Evolutionary conservation across 2,329 filamentous ascomycete species (phyloP).

Genomic region (Trichoderma gracile): DNA sequence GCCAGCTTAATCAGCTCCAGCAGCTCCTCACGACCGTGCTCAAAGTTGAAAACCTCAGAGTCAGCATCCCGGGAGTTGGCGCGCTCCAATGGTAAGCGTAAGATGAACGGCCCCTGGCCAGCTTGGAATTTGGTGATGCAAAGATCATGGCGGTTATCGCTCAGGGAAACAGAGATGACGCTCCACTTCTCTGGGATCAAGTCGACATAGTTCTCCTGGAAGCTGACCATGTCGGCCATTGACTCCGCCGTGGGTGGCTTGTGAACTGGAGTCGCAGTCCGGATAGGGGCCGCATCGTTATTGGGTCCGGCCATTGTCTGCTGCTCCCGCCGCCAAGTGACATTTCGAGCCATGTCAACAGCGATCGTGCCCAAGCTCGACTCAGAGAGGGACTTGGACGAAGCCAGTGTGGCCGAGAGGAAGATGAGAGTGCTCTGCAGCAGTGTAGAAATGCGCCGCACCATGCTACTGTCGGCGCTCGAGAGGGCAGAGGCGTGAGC

Average conservation of each 20-base stretch:
- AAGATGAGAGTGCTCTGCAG: constrained; percentile 66
- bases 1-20: constrained; percentile 78
- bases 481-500: constrained; percentile 60
- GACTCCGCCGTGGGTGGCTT: constrained; percentile 49
- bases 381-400: constrained; percentile 46
- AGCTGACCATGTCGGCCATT: constrained; percentile 58
- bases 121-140: constrained; percentile 83
- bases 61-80: constrained; percentile 80
- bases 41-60: constrained; percentile 77
- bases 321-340: constrained; percentile 66
- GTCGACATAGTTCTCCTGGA: constrained; percentile 80
- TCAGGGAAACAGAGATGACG: constrained; percentile 80
- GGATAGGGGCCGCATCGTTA: constrained; percentile 30
- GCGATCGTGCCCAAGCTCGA: constrained; percentile 62
- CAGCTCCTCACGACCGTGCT: constrained; percentile 76
- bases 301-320: constrained; percentile 53
- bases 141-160: constrained; percentile 78
- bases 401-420: constrained; percentile 60
- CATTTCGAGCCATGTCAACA: constrained; percentile 68
- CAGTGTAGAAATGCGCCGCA: constrained; percentile 64
- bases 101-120: constrained; percentile 75
- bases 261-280: constrained; percentile 30
- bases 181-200: constrained; percentile 83
- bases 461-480: constrained; percentile 57
- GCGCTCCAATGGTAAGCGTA: constrained; percentile 81